Percentiles rank a stretch among this genome's conserved stretches.
Conservation (phyloP, 495 filamentous ascomycete species). For the Neurospora sp. region DNA sequence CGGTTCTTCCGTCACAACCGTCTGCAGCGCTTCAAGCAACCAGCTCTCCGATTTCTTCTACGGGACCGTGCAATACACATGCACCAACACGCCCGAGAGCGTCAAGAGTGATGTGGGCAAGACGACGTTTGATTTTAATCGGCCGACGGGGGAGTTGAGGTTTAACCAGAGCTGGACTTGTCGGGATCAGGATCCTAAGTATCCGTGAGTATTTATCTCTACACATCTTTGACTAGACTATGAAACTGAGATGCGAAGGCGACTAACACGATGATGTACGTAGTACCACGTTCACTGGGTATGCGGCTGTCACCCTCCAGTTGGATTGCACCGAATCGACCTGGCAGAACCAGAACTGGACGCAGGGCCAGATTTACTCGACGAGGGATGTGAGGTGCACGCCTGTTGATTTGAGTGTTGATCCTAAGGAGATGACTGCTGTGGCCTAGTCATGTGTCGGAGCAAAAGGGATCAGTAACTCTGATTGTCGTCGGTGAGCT, state of each 20-base stretch:
- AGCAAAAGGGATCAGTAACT: background rate
- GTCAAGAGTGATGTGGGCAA: background rate
- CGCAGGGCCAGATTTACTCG: constrained; percentile 30
- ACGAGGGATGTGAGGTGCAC: constrained; percentile 22
- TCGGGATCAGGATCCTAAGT: constrained; percentile 23
- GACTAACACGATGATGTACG: constrained; percentile 1
- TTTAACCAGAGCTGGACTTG: constrained; percentile 37
- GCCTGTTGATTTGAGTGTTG: constrained; percentile 17
- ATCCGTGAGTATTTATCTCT: constrained; percentile 20
- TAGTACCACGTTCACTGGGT: constrained; percentile 27
- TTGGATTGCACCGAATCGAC: constrained; percentile 25
- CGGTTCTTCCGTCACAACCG: constrained; percentile 10
- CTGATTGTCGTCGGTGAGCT: background rate
- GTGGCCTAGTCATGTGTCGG: constrained; percentile 16
- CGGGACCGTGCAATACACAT: constrained; percentile 28
- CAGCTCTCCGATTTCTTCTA: constrained; percentile 36
- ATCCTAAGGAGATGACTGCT: constrained; percentile 23
- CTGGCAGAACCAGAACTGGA: constrained; percentile 32
- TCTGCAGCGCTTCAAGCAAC: constrained; percentile 29
- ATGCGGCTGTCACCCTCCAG: constrained; percentile 21
- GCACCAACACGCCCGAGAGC: constrained; percentile 9
- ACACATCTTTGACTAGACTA: background rate
- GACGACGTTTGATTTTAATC: constrained; percentile 27
- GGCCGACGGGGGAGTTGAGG: constrained; percentile 17
- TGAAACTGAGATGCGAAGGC: background rate